phyloP scores from a whole-genome alignment of 306 rosid genomes.

The Malus asiatica region DNA sequence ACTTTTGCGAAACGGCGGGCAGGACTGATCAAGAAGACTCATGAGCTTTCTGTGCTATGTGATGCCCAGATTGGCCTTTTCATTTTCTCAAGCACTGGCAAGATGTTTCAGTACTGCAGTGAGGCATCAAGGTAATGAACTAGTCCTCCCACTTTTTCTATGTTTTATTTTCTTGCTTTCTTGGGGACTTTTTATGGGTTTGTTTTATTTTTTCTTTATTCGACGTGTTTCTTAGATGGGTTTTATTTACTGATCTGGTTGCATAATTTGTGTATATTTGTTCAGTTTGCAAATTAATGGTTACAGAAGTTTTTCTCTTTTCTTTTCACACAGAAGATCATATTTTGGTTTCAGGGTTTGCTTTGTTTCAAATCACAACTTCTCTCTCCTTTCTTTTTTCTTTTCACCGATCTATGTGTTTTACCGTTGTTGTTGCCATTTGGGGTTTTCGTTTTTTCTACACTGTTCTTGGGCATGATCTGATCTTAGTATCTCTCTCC shows the following conservation, averaged over 20 bases:
- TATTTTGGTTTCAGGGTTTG: background rate
- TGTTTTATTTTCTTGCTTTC: background rate
- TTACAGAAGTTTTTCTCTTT: background rate
- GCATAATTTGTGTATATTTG: background rate
- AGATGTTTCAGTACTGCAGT: conserved; percentile 43
- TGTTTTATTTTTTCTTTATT: background rate
- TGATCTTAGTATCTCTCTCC: background rate
- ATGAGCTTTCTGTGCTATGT: conserved; percentile 68
- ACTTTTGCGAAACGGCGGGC: conserved; percentile 54
- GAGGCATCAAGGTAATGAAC: conserved; percentile 32
- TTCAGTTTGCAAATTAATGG: background rate
- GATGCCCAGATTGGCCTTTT: conserved; percentile 69
- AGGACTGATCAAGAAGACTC: conserved; percentile 60
- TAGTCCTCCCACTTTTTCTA: background rate
- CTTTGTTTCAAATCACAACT: background rate
- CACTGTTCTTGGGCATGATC: background rate
- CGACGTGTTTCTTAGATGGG: background rate
- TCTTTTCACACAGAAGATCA: background rate
- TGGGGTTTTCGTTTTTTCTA: background rate
- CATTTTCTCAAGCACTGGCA: conserved; percentile 58
- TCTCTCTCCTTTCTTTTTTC: background rate
- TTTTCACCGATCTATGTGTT: background rate
- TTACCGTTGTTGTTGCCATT: background rate
- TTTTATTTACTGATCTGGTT: background rate
- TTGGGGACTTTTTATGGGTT: background rate